These are phyloP conservation scores for Podila horticola DNA, from an alignment of 192 early-diverging fungal species.

Conservation along the genomic window DNA sequence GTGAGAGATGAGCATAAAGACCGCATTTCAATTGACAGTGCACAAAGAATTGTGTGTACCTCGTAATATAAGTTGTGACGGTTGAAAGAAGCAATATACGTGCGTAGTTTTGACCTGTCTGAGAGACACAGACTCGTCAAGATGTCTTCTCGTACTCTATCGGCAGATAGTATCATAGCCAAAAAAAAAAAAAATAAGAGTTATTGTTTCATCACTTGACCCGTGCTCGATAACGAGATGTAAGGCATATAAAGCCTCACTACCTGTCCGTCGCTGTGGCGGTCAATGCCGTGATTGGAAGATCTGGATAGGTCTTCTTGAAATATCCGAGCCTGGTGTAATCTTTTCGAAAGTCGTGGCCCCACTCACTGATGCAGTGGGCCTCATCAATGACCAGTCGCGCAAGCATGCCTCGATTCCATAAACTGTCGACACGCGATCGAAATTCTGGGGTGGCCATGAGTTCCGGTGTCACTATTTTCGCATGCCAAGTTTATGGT, in stretches of 20 bases:
- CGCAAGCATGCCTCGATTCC: conserved; percentile 70
- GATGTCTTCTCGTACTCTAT: conserved; percentile 37
- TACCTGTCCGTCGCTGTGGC: conserved; percentile 90
- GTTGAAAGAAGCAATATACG: conserved; percentile 36
- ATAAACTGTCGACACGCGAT: conserved; percentile 60
- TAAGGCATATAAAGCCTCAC: too few relatives aligned
- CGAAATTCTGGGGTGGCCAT: conserved; percentile 73
- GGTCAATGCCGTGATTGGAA: conserved; percentile 93
- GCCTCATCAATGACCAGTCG: conserved; percentile 94
- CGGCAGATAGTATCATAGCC: background rate
- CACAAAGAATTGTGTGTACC: background rate
- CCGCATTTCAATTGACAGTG: too few relatives aligned
- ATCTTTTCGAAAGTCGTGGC: conserved; percentile 90
- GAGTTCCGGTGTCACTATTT: conserved; percentile 82
- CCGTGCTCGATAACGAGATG: too few relatives aligned
- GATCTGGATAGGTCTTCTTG: conserved; percentile 68
- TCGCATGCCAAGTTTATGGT: background rate
- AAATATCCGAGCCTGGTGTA: conserved; percentile 68
- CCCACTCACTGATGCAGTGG: conserved; percentile 96
- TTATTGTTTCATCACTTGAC: too few relatives aligned
- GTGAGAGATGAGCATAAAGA: background rate
- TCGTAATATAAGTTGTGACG: conserved; percentile 41
- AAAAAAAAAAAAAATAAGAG: background rate
- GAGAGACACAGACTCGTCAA: conserved; percentile 19
- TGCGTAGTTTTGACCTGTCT: conserved; percentile 11